Conservation (phyloP, 2,329 filamentous ascomycete genomes). For the Zymoseptoria pseudotritici region DNA sequence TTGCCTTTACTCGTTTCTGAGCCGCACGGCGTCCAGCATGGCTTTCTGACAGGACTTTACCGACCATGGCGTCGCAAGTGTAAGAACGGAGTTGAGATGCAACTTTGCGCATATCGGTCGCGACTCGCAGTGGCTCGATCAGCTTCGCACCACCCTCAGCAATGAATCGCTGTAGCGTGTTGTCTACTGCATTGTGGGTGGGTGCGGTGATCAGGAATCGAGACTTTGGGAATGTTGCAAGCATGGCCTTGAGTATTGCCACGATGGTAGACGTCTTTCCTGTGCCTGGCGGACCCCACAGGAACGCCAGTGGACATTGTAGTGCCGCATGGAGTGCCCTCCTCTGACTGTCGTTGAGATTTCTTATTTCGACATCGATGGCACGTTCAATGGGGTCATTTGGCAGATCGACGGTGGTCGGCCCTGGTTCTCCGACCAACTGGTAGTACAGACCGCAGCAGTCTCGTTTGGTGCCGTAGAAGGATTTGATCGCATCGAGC, state of each 20-base stretch:
- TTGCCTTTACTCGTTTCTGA: slow-evolving; percentile 1
- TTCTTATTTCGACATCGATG: slow-evolving; percentile 21
- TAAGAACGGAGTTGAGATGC: neutral
- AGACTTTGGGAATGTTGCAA: slow-evolving; percentile 29
- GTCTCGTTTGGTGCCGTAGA: neutral
- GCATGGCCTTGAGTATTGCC: slow-evolving; percentile 49
- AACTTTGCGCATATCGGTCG: slow-evolving; percentile 3
- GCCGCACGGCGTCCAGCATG: neutral
- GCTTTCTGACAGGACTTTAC: neutral
- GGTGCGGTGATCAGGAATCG: slow-evolving; percentile 3
- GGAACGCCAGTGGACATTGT: slow-evolving; percentile 47
- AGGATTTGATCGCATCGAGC: slow-evolving; percentile 1
- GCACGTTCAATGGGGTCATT: neutral
- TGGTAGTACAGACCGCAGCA: neutral
- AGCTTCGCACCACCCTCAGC: neutral
- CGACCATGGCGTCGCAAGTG: slow-evolving; percentile 4
- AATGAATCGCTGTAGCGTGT: slow-evolving; percentile 1
- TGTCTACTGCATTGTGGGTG: slow-evolving; percentile 4
- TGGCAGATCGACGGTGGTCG: neutral
- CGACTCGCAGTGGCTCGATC: neutral
- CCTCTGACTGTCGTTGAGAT: slow-evolving; percentile 49
- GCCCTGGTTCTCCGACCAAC: neutral
- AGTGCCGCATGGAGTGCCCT: slow-evolving; percentile 50
- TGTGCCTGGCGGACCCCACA: slow-evolving; percentile 67
- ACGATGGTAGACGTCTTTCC: slow-evolving; percentile 70